Evolutionary conservation across 345 rosid genomes (phyloP), one percentile per base, ranked within the genome.

Genomic region (Populus simonii): DNA sequence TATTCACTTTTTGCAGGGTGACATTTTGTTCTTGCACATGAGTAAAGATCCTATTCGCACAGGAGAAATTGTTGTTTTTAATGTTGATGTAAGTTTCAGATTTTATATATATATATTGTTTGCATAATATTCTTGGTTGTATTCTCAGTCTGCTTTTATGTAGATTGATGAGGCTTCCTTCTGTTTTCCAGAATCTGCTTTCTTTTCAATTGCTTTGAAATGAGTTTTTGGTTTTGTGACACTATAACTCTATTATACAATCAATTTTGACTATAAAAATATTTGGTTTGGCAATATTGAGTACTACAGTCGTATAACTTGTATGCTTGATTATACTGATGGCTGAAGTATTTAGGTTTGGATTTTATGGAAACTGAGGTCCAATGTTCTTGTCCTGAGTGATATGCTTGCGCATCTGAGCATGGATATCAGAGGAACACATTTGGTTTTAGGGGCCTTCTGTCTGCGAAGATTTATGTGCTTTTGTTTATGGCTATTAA

Each of bases 1-100:
- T 41, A 49, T 38, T 36, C 41, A 57, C 66, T 63, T 80, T 71
- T 66, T 79, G 73, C 86, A 96, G 99, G 99, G 99, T 20, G 99
- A 96, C 80, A 96, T 96, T 80, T 78, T 96, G 89, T 94, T 96
- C 89, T 81, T 94, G 81, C 94, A 85, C 78, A 96, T 96, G 98
- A 91, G 92, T 61, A 86, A 94, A 59, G 99, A 91, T 62, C 97
- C 97, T 74, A 93, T 96, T 84, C 93, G 98, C 65, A 86, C 97
- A 25, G 99, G 99, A 76, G 97, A 96, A 88, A 96, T 94, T 81
- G 98, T 94, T 82, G 99, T 96, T 81, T 96, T 96, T 49, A 93
- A 89, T 82, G 82, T 96, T 57, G 97, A 96, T 83, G 98, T 93
- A 78, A 91, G 96, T 80, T 39, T 22, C 57, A 18, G n/a, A n/a